Conservation (phyloP, 2,329 filamentous ascomycete genomes). For the Diaporthe vaccinii region DNA sequence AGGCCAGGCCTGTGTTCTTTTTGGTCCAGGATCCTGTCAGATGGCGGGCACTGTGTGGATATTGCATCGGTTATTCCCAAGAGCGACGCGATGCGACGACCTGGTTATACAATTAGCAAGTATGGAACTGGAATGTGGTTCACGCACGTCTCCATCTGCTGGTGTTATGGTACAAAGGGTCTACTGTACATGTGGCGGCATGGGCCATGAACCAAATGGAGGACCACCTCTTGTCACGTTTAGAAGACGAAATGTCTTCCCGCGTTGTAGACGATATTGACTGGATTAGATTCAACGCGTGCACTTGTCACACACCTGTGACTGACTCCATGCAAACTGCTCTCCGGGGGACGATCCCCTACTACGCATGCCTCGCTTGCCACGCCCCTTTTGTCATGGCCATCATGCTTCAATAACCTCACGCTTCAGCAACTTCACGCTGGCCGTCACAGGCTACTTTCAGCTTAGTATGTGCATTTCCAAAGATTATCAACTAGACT, state of each 20-base stretch:
- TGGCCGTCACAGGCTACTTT: neutral
- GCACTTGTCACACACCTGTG: neutral
- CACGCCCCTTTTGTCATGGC: neutral
- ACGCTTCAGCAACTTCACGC: neutral
- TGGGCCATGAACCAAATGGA: neutral
- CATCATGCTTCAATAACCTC: neutral
- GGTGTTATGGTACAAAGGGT: neutral
- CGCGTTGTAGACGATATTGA: neutral
- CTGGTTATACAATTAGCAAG: constrained; percentile 29
- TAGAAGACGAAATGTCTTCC: neutral
- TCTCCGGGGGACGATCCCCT: neutral
- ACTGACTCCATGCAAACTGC: too few relatives aligned
- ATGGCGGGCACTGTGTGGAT: neutral
- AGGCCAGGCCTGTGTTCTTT: constrained; percentile 1
- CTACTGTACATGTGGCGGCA: neutral
- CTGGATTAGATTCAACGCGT: neutral
- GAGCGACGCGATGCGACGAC: neutral
- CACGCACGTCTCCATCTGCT: neutral
- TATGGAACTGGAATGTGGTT: neutral
- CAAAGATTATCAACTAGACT: constrained; percentile 34
- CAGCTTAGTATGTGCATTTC: neutral
- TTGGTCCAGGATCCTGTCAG: neutral
- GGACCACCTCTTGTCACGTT: neutral
- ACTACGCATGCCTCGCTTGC: neutral
- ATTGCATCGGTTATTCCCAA: neutral